A percentile compares a stretch with the other conserved stretches of the same genome.
phyloP scores from a whole-genome alignment of 345 rosid species.

The Melaleuca quinquenervia region DNA sequence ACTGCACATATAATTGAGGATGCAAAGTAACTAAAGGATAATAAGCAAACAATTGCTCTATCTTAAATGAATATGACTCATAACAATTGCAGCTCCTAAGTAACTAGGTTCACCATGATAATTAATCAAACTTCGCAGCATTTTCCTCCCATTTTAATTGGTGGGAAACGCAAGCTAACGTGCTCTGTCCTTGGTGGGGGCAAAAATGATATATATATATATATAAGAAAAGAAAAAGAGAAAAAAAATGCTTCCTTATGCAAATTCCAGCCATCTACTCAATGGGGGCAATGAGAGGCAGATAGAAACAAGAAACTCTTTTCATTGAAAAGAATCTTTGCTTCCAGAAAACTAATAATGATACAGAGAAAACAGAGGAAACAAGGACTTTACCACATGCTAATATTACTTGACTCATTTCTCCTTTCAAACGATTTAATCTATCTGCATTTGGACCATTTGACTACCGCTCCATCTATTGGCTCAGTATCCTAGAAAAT shows the following conservation, averaged over 20 bases:
- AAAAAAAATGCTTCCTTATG: background rate
- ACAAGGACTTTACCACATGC: background rate
- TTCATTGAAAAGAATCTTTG: background rate
- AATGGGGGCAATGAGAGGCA: background rate
- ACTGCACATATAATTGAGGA: no score
- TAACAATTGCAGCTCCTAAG: background rate
- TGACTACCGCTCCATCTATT: slow-evolving; percentile 35
- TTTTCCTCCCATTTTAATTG: background rate
- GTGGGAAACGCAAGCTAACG: background rate
- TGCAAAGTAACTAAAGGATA: background rate
- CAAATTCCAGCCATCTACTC: background rate
- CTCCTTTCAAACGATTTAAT: slow-evolving; percentile 32
- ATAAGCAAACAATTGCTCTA: background rate
- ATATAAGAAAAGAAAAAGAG: background rate
- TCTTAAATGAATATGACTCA: background rate
- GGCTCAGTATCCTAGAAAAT: slow-evolving; percentile 44
- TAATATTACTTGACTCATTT: slow-evolving; percentile 35
- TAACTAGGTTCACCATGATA: background rate
- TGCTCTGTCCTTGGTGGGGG: background rate
- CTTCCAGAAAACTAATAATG: background rate
- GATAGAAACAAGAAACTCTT: no score
- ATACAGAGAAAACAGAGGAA: background rate
- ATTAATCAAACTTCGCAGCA: background rate
- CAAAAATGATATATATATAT: no score
- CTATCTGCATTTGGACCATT: slow-evolving; percentile 32